Evolutionary conservation across 1,139 yeast species (phyloP).

Genomic region (Protomyces pachydermus): DNA sequence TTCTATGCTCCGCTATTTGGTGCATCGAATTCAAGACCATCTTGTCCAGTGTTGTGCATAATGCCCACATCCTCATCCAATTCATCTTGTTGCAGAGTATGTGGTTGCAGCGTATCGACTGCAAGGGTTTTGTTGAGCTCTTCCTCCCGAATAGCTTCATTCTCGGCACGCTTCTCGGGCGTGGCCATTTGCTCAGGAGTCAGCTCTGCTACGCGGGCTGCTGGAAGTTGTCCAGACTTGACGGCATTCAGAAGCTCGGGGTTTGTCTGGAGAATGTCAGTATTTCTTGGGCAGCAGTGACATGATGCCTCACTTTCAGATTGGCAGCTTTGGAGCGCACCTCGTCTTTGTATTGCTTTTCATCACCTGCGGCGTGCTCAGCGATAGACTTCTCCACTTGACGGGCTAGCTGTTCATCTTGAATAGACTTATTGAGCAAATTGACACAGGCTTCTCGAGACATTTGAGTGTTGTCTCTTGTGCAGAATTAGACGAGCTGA

Average conservation of each 20-base stretch:
- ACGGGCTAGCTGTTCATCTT: background rate
- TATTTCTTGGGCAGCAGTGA: background rate
- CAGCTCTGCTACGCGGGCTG: background rate
- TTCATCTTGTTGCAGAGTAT: background rate
- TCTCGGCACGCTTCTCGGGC: slow-evolving; percentile 9
- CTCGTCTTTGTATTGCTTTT: slow-evolving; percentile 7
- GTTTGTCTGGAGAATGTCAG: background rate
- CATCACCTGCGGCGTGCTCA: slow-evolving; percentile 1
- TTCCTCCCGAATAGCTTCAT: slow-evolving; percentile 13
- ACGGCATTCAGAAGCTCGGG: background rate
- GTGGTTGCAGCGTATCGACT: slow-evolving; percentile 11
- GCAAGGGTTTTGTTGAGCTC: background rate
- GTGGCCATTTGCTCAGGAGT: slow-evolving; percentile 17
- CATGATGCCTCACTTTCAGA: background rate
- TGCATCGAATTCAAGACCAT: slow-evolving; percentile 25
- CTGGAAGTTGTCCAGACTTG: background rate
- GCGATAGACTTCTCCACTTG: slow-evolving; percentile 7
- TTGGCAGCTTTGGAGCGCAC: slow-evolving; percentile 12
- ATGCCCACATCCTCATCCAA: slow-evolving; percentile 7
- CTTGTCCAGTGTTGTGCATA: slow-evolving; percentile 22
- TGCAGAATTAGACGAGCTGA: too few species aligned
- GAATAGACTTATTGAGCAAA: slow-evolving; percentile 5
- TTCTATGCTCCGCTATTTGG: background rate
- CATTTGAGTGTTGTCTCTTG: background rate
- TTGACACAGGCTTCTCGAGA: slow-evolving; percentile 18